Base-by-base conservation (phyloP, 352 stramenopile species). In the Phytophthora litchii region DNA sequence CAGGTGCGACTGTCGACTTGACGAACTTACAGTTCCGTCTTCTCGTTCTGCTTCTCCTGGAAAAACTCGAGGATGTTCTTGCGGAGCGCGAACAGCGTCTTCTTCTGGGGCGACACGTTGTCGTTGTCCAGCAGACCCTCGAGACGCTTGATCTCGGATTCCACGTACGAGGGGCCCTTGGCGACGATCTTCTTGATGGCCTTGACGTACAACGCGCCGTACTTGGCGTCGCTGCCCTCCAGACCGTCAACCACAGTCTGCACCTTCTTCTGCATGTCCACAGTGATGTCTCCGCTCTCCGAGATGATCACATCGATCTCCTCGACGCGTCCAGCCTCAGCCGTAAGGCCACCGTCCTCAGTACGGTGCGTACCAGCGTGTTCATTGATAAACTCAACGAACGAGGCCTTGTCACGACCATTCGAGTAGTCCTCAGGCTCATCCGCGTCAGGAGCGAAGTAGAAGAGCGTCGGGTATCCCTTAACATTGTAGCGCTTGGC, bases 391-490 rank as follows among this genome's bases (percentile, higher is more conserved):
- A 97, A 98, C 21, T 89, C 70, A 5, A 97, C 84, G 54, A 95
- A 95, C 54, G 80, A 89, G 21, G 67, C 62, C 67, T 97, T 87
- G 67, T 96, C 86, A 31, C 89, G 86, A 42, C 80, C 89, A 41
- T 76, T 77, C 47, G 76, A 78, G 72, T 97, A 98, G 70, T 95
- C 79, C 60, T 95, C 83, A 17, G 87, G 74, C 48, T 96, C 89
- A 37, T 86, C 76, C 50, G 83, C 80, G 46, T 76, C 87, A 0
- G 79, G 78, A 0, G 83, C 74, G 53, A 97, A 98, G 76, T 96
- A 97, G 74, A 96, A 96, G 68, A 98, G 80, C 47, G 91, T 97
- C 27, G 92, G 92, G 81, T 91, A 98, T 21, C 92, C 89, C 50
- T 80, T 91, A 25, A 98, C 84, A 45, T 86, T 91, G 70, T 93